phyloP scores from a whole-genome alignment of 257 asterid species.

The Nyctanthes arbortristis region DNA sequence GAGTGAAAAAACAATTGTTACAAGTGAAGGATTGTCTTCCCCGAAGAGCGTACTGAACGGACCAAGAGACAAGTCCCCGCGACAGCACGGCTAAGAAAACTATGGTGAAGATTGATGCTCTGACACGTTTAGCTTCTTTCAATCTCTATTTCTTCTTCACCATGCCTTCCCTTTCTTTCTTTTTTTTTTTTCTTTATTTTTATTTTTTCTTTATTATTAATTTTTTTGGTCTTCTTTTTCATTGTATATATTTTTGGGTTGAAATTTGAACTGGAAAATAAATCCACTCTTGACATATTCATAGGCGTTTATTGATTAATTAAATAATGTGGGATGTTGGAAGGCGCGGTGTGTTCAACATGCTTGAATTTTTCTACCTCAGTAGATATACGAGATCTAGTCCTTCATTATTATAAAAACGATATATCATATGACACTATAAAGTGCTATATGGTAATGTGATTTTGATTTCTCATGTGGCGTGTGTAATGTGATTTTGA shows the following conservation, averaged over 20 bases:
- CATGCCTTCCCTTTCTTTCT: no score
- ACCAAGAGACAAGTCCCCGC: background rate
- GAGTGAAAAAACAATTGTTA: background rate
- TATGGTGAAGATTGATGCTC: background rate
- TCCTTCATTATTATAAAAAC: no score
- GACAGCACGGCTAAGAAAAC: background rate
- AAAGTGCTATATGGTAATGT: no score
- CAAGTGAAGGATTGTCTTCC: slow-evolving; percentile 7
- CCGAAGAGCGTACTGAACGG: slow-evolving; percentile 35
- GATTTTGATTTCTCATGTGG: no score
- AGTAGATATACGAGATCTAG: no score
- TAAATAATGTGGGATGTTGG: no score
- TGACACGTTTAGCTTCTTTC: background rate
- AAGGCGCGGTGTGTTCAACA: no score
- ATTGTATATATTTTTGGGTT: background rate
- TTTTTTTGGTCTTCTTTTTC: background rate
- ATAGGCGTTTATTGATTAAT: slow-evolving; percentile 12
- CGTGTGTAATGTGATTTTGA: no score
- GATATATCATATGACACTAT: no score
- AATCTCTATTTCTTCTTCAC: background rate
- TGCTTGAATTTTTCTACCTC: no score
- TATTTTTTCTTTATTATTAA: background rate
- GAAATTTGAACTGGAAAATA: slow-evolving; percentile 3
- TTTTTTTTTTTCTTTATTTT: background rate
- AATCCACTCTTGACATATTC: background rate